Evolutionary conservation across 2,329 filamentous ascomycete genomes (phyloP).

Genomic region (Elsinoe fawcettii): DNA sequence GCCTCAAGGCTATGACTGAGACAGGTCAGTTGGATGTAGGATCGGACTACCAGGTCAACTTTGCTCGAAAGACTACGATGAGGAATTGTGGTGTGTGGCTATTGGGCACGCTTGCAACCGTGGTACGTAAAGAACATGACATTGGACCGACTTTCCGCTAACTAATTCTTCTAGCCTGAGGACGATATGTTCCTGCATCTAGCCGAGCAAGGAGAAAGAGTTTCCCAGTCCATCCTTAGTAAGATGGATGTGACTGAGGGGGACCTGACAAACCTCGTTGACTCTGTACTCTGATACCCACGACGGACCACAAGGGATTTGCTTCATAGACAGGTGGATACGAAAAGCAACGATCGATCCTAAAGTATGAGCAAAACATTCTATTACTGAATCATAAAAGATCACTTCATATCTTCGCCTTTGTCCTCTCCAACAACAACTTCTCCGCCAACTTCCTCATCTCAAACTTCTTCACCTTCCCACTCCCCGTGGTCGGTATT

Average conservation of each 20-base stretch:
- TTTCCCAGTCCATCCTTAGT: not conserved
- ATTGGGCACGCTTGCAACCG: not conserved
- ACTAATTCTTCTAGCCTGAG: not conserved
- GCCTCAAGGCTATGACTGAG: constrained; percentile 16
- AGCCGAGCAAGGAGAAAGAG: not conserved
- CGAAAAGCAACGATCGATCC: too few relatives aligned
- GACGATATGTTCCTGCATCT: not conserved
- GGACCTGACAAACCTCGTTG: too few relatives aligned
- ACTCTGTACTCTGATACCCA: too few relatives aligned
- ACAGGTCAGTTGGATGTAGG: constrained; percentile 19
- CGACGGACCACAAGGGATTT: too few relatives aligned
- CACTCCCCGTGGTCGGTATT: constrained; percentile 37
- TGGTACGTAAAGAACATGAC: not conserved
- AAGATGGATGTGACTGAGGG: not conserved
- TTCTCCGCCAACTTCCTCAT: constrained; percentile 21
- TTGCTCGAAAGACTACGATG: constrained; percentile 18
- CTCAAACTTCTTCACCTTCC: constrained; percentile 40
- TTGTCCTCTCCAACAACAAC: constrained; percentile 1
- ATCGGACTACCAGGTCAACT: constrained; percentile 22
- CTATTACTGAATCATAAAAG: too few relatives aligned
- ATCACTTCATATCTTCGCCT: not conserved
- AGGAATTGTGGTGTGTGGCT: constrained; percentile 22
- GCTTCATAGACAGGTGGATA: too few relatives aligned
- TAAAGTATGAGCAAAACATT: too few relatives aligned
- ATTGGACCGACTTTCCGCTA: too few relatives aligned